These are phyloP conservation scores for Circinella umbellata DNA, from an alignment of 371 early-diverging fungal species.

Conservation along the genomic window DNA sequence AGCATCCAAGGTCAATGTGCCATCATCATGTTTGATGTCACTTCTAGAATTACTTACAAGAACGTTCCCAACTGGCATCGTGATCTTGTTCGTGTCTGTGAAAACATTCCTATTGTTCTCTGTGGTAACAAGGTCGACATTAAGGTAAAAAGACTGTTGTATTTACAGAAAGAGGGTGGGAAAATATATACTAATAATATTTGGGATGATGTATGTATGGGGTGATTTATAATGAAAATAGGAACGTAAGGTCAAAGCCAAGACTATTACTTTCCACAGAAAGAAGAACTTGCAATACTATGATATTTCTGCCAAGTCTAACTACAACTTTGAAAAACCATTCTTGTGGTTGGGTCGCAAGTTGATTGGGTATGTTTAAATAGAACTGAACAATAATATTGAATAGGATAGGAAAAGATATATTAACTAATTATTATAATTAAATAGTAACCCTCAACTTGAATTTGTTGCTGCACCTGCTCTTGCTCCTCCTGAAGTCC, in stretches of 20 bases:
- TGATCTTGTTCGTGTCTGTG: conserved; percentile 98
- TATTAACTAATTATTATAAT: too few relatives aligned
- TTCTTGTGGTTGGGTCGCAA: conserved; percentile 99
- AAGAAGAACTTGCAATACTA: conserved; percentile 99
- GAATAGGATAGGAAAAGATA: too few relatives aligned
- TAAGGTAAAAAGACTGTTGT: conserved; percentile 51
- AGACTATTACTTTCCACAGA: conserved; percentile 99
- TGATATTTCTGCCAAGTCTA: conserved; percentile 99
- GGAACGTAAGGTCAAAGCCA: conserved; percentile 99
- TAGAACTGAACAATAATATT: too few relatives aligned
- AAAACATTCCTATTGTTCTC: conserved; percentile 99
- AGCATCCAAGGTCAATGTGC: conserved; percentile 99
- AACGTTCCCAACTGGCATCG: conserved; percentile 99
- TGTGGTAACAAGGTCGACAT: conserved; percentile 99
- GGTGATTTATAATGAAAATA: conserved; percentile 14
- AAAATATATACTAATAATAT: background rate
- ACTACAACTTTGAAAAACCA: conserved; percentile 99
- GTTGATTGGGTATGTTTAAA: conserved; percentile 75
- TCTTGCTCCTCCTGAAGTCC: conserved; percentile 96
- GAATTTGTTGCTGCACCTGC: conserved; percentile 99
- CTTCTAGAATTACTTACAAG: conserved; percentile 99
- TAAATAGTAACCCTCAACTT: conserved; percentile 83
- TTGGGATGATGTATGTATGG: too few relatives aligned
- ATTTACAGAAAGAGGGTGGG: background rate
- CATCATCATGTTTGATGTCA: conserved; percentile 99